phyloP scores from a whole-genome alignment of 2,329 filamentous ascomycete species.

The Hypomyces perniciosus region DNA sequence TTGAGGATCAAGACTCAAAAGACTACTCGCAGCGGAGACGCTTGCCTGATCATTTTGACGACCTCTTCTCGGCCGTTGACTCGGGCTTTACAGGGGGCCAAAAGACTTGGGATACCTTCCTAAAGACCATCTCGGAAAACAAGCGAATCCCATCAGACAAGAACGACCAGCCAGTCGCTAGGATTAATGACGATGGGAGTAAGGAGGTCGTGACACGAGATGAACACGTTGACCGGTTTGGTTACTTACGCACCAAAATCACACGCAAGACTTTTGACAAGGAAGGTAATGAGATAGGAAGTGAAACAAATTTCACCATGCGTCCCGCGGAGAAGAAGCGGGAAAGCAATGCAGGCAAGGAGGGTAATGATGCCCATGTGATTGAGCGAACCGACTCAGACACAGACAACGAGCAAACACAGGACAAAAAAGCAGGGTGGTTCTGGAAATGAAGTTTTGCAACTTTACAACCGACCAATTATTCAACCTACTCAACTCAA shows the following conservation, averaged over 20 bases:
- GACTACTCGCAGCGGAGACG: neutral
- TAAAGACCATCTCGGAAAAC: conserved; percentile 28
- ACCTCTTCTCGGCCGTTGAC: conserved; percentile 34
- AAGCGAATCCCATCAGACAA: conserved; percentile 5
- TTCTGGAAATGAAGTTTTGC: conserved; percentile 32
- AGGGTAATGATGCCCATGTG: conserved; percentile 2
- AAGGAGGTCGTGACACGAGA: conserved; percentile 33
- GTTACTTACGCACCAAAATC: conserved; percentile 37
- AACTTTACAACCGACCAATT: neutral
- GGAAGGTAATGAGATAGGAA: conserved; percentile 36
- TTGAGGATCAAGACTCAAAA: neutral
- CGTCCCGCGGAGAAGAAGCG: conserved; percentile 22
- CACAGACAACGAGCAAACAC: conserved; percentile 3
- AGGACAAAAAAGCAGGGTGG: conserved; percentile 29
- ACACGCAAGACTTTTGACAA: conserved; percentile 35
- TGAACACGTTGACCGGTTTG: conserved; percentile 38
- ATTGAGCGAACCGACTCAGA: conserved; percentile 6
- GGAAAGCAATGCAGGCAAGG: conserved; percentile 12
- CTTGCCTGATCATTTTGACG: conserved; percentile 32
- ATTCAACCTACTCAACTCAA: neutral
- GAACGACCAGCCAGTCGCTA: conserved; percentile 7
- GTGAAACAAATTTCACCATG: conserved; percentile 30
- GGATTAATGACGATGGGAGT: conserved; percentile 18
- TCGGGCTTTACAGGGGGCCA: conserved; percentile 32
- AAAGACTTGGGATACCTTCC: conserved; percentile 36